Base-by-base conservation (phyloP, 352 stramenopile species). In the Lagenidium giganteum region DNA sequence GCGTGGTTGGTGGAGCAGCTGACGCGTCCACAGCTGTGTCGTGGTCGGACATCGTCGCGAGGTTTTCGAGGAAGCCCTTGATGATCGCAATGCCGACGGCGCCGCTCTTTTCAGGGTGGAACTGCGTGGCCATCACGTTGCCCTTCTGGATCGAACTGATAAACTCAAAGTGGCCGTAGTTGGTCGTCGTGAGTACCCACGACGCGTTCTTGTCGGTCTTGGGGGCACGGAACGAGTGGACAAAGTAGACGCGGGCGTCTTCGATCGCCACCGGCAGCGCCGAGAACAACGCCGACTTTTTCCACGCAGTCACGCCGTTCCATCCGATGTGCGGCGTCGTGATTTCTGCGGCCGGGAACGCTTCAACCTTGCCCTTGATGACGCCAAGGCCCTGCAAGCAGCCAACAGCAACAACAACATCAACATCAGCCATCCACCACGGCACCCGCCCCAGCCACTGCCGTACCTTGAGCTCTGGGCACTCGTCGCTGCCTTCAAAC, bases 41-140 rank as follows among this genome's bases (percentile, higher is more conserved):
- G 42, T 89, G 73, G 34, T 69, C 50, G n/a, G 36, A 21, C 30
- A 81, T 44, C n/a, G 44, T 43, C 17, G 32, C 34, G 26, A 54
- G 58, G 53, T 69, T 89, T 53, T 97, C 86, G 5, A 99, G 62
- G 58, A 98, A 99, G 25, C 85, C 81, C 46, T 87, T 83, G 12
- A 99, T 52, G 23, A 98, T 87, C 31, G 84, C 68, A 38, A 99
- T 83, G 14, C 95, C 95, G 47, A 93, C 69, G 1, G 51, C 57
- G 13, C 95, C 95, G 68, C 89, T 98, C 71, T 99, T 99, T 61
- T 99, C 96, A 5, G 96, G 96, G 77, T 99, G 96, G 67, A 99
- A 99, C 62, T 99, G 96, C 38, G 90, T 98, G n/a, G 93, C 96
- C 54, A 97, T 89, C 32, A 98, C 87, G 55, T 96, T 97, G 31